Percentiles rank a stretch among this genome's conserved stretches.
These are phyloP conservation scores for Physcomitrium patens DNA, from an alignment of 225 moss, liverwort and hornwort species.

Conservation along the genomic window DNA sequence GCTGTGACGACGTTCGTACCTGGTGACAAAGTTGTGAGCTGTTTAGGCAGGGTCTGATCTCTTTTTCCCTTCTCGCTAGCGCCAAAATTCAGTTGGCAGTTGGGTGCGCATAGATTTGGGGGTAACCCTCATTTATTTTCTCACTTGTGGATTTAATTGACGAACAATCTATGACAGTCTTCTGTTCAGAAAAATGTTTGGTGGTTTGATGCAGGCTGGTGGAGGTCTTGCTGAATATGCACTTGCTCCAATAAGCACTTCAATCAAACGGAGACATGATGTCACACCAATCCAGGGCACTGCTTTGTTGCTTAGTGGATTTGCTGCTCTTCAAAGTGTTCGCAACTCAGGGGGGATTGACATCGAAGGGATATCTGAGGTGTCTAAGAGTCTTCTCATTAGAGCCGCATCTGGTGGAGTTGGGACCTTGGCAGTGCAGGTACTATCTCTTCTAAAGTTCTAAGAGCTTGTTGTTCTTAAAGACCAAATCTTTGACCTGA, in stretches of 20 bases:
- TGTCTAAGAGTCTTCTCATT: constrained; percentile 59
- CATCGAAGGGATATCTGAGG: constrained; percentile 60
- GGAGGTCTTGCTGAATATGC: constrained; percentile 85
- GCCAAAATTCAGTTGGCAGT: background rate
- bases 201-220: constrained; percentile 44
- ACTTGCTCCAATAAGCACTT: constrained; percentile 49
- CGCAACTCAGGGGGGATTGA: constrained; percentile 69
- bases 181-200: too few relatives aligned
- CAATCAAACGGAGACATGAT: constrained; percentile 61
- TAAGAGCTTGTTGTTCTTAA: background rate
- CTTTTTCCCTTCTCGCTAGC: background rate
- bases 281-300: constrained; percentile 66
- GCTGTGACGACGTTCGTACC: constrained; percentile 67
- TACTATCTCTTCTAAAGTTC: constrained; percentile 9
- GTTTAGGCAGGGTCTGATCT: constrained; percentile 55
- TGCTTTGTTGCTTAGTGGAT: constrained; percentile 51
- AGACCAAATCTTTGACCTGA: background rate
- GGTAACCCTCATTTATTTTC: too few relatives aligned
- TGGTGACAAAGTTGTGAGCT: constrained; percentile 79
- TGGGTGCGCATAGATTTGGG: background rate
- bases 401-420: constrained; percentile 80
- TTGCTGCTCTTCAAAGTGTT: constrained; percentile 77
- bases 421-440: constrained; percentile 85
- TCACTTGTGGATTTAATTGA: too few relatives aligned
- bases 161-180: too few relatives aligned